Conservation (phyloP, 2,329 filamentous ascomycete species). For the Pseudogymnoascus sp. region DNA sequence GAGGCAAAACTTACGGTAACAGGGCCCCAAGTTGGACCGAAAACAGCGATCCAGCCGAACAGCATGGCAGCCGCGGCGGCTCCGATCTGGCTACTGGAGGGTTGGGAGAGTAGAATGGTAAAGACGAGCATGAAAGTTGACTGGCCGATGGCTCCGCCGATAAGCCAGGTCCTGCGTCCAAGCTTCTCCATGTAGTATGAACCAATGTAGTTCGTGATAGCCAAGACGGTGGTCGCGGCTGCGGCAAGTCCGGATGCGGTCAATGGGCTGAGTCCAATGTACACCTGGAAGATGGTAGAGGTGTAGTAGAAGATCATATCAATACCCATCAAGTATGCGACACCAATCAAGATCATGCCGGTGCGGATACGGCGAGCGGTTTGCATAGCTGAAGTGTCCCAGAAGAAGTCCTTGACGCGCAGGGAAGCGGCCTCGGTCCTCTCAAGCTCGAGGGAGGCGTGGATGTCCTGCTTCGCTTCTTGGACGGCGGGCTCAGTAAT, state of each 20-base stretch:
- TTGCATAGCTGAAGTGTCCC: neutral
- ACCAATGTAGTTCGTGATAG: constrained; percentile 13
- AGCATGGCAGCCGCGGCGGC: constrained; percentile 28
- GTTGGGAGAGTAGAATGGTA: constrained; percentile 17
- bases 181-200: constrained; percentile 26
- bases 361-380: constrained; percentile 4
- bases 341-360: neutral
- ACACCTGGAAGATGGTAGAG: constrained; percentile 13
- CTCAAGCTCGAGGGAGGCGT: constrained; percentile 1
- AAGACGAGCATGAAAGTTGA: constrained; percentile 27
- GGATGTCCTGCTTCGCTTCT: constrained; percentile 1
- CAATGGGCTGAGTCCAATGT: constrained; percentile 12
- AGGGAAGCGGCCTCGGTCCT: neutral
- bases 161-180: constrained; percentile 25
- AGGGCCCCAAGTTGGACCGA: constrained; percentile 28
- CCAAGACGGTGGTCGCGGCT: neutral
- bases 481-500: neutral
- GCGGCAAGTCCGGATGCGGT: constrained; percentile 11
- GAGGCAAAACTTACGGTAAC: constrained; percentile 17
- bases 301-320: constrained; percentile 16
- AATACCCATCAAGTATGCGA: constrained; percentile 13
- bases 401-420: constrained; percentile 4
- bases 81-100: constrained; percentile 14
- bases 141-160: constrained; percentile 23
- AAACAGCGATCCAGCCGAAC: constrained; percentile 28